These are phyloP conservation scores for Pouteria campechiana DNA, from an alignment of 179 eudicot species.

Conservation along the genomic window DNA sequence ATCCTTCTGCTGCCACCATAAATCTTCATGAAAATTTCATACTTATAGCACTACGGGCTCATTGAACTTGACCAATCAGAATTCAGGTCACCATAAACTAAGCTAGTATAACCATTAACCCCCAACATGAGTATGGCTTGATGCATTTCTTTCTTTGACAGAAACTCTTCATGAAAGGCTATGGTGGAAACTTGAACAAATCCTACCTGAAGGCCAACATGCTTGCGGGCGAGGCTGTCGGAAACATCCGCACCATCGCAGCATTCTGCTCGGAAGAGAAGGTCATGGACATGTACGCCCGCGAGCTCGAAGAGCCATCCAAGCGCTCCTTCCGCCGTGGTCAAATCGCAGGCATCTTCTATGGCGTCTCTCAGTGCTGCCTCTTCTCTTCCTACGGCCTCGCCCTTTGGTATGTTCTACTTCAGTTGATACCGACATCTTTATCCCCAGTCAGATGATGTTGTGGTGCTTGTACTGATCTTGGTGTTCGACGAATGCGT, in stretches of 20 bases:
- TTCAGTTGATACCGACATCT: too few species aligned
- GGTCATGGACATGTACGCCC: slow-evolving; percentile 61
- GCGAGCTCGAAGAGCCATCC: slow-evolving; percentile 73
- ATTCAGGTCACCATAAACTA: too few species aligned
- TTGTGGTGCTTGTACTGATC: too few species aligned
- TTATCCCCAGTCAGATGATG: too few species aligned
- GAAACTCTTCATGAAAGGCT: slow-evolving; percentile 98
- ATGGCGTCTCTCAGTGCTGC: slow-evolving; percentile 88
- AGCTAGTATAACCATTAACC: too few species aligned
- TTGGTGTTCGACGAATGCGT: too few species aligned
- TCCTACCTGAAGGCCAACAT: slow-evolving; percentile 86
- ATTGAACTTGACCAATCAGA: too few species aligned
- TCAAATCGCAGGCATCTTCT: slow-evolving; percentile 81
- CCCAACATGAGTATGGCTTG: too few species aligned
- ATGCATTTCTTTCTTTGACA: slow-evolving; percentile 14
- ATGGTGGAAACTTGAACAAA: slow-evolving; percentile 88
- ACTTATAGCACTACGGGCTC: too few species aligned
- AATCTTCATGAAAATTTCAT: not conserved
- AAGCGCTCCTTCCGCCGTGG: slow-evolving; percentile 71
- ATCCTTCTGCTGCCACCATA: too few species aligned
- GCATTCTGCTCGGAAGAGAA: slow-evolving; percentile 85
- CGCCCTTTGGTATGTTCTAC: slow-evolving; percentile 77
- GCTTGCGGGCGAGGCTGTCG: slow-evolving; percentile 93
- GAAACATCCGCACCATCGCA: slow-evolving; percentile 86
- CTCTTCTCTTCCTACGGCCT: slow-evolving; percentile 92